Conservation (phyloP, 2,329 filamentous ascomycete species). For the Cercospora janseana region DNA sequence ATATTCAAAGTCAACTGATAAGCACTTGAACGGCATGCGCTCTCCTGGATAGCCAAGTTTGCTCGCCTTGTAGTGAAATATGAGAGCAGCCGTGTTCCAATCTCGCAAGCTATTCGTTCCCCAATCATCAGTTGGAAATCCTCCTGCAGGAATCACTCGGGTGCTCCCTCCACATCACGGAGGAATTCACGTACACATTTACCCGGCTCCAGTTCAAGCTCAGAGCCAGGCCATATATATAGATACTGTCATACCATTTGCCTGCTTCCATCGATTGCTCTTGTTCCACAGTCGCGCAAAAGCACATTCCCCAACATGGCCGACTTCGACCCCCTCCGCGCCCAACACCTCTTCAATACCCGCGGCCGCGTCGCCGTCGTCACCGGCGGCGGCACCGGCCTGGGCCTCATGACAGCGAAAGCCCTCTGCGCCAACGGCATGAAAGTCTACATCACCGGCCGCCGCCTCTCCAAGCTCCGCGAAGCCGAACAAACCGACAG, state of each 20-base stretch:
- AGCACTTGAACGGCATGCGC: not conserved
- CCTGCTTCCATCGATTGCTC: not conserved
- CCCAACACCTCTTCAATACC: slow-evolving; percentile 40
- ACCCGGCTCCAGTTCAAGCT: no score
- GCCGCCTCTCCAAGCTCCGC: slow-evolving; percentile 47
- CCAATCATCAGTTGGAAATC: no score
- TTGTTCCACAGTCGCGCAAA: not conserved
- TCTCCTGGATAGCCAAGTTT: slow-evolving; percentile 8
- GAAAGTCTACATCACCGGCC: slow-evolving; percentile 50
- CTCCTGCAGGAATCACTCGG: no score
- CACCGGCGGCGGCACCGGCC: slow-evolving; percentile 48
- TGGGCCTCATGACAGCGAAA: slow-evolving; percentile 50
- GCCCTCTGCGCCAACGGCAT: slow-evolving; percentile 50
- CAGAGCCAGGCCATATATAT: no score
- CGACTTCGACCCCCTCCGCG: slow-evolving; percentile 28
- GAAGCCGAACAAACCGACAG: slow-evolving; percentile 50
- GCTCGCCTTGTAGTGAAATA: no score
- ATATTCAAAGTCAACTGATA: no score
- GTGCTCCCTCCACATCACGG: no score
- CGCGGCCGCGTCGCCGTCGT: slow-evolving; percentile 45
- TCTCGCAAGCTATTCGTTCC: no score
- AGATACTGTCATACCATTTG: not conserved
- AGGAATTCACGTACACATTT: no score
- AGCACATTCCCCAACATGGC: slow-evolving; percentile 23
- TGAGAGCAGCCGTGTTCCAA: no score